phyloP scores from a whole-genome alignment of 164 flowering plant species.

The Chimonanthus praecox region DNA sequence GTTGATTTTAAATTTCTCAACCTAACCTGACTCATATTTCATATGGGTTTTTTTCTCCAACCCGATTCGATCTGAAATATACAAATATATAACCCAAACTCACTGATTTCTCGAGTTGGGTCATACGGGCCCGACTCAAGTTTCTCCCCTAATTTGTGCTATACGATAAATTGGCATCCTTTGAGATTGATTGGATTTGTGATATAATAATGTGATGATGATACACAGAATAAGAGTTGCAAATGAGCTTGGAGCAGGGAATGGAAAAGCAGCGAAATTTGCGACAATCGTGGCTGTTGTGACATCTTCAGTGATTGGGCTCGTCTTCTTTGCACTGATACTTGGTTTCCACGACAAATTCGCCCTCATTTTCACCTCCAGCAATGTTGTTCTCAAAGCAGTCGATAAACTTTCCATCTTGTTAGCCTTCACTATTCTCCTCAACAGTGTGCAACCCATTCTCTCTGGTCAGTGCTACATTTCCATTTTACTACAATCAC shows the following conservation, averaged over 20 bases:
- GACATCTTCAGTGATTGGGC: constrained; percentile 41
- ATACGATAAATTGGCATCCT: no score
- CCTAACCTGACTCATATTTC: no score
- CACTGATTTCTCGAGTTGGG: no score
- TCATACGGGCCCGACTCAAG: no score
- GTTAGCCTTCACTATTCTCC: constrained; percentile 50
- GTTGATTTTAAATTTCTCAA: no score
- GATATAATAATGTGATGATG: background rate
- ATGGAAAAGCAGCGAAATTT: constrained; percentile 56
- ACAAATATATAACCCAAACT: background rate
- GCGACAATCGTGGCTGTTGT: constrained; percentile 37
- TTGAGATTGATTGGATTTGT: no score
- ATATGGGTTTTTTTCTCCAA: background rate
- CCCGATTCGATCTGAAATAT: background rate
- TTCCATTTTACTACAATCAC: background rate
- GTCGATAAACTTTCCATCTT: constrained; percentile 32
- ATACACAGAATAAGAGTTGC: constrained; percentile 53
- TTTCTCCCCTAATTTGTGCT: no score
- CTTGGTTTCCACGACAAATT: constrained; percentile 28
- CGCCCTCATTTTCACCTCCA: constrained; percentile 43
- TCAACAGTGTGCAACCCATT: constrained; percentile 62
- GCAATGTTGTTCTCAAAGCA: constrained; percentile 25
- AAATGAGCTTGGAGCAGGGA: constrained; percentile 68
- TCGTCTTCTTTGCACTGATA: constrained; percentile 32
- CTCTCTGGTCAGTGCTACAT: constrained; percentile 37